Evolutionary conservation across 345 rosid species (phyloP).

Genomic region (Aquilaria sinensis): DNA sequence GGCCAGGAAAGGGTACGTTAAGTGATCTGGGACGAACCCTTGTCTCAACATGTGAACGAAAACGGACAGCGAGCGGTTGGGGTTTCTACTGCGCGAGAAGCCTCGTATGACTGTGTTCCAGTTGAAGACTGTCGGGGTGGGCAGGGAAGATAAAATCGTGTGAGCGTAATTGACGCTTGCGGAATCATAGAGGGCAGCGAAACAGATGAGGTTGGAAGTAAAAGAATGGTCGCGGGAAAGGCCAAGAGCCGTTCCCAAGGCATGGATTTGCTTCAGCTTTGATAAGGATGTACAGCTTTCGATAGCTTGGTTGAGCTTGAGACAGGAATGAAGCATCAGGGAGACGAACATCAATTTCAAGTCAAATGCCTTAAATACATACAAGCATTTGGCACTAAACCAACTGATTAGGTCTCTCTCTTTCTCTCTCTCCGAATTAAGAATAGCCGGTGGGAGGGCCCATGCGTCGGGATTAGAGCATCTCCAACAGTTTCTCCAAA

Average conservation of each 20-base stretch:
- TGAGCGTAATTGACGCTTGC: constrained; percentile 44
- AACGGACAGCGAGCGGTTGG: constrained; percentile 40
- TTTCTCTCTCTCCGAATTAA: too few relatives aligned
- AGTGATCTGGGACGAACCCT: constrained; percentile 48
- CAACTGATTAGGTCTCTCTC: too few relatives aligned
- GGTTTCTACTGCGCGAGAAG: constrained; percentile 44
- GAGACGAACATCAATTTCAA: too few relatives aligned
- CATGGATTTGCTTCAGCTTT: constrained; percentile 53
- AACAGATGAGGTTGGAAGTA: constrained; percentile 40
- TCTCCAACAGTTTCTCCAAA: too few relatives aligned
- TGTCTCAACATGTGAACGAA: constrained; percentile 48
- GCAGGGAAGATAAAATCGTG: constrained; percentile 31
- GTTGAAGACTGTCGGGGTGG: constrained; percentile 33
- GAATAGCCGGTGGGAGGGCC: too few relatives aligned
- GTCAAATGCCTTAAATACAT: too few relatives aligned
- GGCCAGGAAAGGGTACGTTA: constrained; percentile 70
- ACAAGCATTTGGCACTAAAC: too few relatives aligned
- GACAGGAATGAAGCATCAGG: too few relatives aligned
- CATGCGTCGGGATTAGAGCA: too few relatives aligned
- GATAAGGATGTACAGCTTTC: constrained; percentile 50
- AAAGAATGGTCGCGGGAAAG: constrained; percentile 42
- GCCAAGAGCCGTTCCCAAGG: constrained; percentile 40
- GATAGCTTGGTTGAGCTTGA: constrained; percentile 7
- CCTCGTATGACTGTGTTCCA: constrained; percentile 72
- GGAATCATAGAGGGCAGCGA: constrained; percentile 40